Evolutionary conservation across 108 stramenopile species (phyloP), one percentile per base, ranked within the genome.

Genomic region (Pseudonitzschia multistriata): DNA sequence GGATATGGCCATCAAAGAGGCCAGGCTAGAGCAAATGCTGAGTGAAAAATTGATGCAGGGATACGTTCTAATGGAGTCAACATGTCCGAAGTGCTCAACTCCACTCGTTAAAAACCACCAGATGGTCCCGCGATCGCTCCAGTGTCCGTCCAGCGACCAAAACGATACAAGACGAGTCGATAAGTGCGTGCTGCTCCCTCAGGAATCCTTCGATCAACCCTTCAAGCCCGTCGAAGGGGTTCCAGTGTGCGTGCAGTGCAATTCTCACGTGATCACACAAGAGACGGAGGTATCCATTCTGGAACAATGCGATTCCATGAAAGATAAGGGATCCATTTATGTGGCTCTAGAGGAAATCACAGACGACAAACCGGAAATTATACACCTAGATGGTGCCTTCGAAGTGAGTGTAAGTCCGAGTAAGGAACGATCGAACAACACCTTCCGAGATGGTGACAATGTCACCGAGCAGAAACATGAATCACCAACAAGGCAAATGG

Each of bases 241-340:
- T 33, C 80, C 84, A 2, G 74, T 79, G 50, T 85, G 84, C 60
- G 80, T 85, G 19, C 17, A 49, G 11, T 85, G 84, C 52, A 49
- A 56, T 7, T 66, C 74, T 17, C 77, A 81, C 36, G 74, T 85
- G 10, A 71, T 81, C 19, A 80, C 79, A 8, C 42, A 74, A 11
- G 70, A 77, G 29, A 21, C 39, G 1, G 79, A 84, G 42, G 55
- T 78, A n/a, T 55, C 37, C 0, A 48, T 78, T 27, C 35, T 78
- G 67, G 77, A 78, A 68, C 54, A 68, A 42, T 61, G 35, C 36
- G 62, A 66, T 39, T 62, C 68, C 34, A 49, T 69, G 17, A 70
- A 72, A 40, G 63, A 42, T 66, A 78, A 60, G 48, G 70, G 66
- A 13, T 57, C 57, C 5, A 66, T 67, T 22, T 40, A 59, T 15